Conservation (phyloP, 1,139 yeast species). For the Geotrichum carabidarum region DNA sequence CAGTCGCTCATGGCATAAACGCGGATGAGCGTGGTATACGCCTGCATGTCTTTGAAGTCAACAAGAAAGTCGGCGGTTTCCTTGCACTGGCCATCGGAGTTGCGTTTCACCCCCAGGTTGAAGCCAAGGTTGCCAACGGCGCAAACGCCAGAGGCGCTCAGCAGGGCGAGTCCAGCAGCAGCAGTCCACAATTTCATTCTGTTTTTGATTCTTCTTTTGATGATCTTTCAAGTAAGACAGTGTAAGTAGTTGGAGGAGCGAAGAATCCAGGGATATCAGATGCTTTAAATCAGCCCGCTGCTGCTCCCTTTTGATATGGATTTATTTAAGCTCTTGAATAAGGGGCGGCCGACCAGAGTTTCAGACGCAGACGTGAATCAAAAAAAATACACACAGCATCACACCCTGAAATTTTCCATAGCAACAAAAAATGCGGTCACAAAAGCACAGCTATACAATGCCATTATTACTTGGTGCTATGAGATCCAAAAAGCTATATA, state of each 20-base stretch:
- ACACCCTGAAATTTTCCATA: too few relatives aligned
- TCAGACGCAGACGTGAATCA: too few relatives aligned
- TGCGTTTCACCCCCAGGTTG: constrained; percentile 72
- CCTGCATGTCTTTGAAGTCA: constrained; percentile 55
- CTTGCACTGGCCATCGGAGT: constrained; percentile 47
- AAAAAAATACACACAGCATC: too few relatives aligned
- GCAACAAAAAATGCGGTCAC: too few relatives aligned
- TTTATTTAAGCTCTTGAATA: too few relatives aligned
- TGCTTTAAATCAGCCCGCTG: background rate
- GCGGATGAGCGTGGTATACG: constrained; percentile 60
- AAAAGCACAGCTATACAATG: too few relatives aligned
- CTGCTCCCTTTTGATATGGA: too few relatives aligned
- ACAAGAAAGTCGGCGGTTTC: constrained; percentile 56
- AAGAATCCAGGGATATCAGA: background rate
- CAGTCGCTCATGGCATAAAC: constrained; percentile 86
- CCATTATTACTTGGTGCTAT: too few relatives aligned
- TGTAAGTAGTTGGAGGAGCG: background rate
- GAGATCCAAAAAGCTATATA: too few relatives aligned
- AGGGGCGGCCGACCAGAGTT: too few relatives aligned
- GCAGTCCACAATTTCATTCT: constrained; percentile 19
- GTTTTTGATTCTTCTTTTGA: background rate
- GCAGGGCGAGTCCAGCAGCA: constrained; percentile 11
- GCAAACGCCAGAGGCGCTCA: constrained; percentile 11
- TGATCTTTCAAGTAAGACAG: background rate
- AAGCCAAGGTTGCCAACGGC: constrained; percentile 46